Base-by-base conservation (phyloP, 2,329 filamentous ascomycete species). In the Colletotrichum noveboracense region DNA sequence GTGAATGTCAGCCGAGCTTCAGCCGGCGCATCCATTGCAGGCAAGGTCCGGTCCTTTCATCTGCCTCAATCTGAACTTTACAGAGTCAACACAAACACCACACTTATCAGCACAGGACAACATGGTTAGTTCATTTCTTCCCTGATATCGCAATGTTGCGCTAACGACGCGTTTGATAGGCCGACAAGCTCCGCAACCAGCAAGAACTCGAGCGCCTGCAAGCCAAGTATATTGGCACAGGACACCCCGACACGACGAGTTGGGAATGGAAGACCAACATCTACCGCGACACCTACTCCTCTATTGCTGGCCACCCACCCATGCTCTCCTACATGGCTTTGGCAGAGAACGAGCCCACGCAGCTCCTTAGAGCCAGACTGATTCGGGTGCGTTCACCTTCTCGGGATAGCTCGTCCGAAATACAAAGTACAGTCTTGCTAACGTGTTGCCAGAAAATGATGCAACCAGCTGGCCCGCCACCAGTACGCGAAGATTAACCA, bases 241-340 rank as follows among this genome's bases (percentile, higher is more conserved):
- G 97, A 28, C 96, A 98, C 85, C 95, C 96, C 58, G 97, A 99
- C 87, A 98, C 96, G 16, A 98, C 96, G 30, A 97, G 95, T 85
- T 97, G 97, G 93, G 97, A 99, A 87, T 99, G 96, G 96, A 94
- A 94, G 66, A 96, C 94, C 76, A 99, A 98, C 87, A 96, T 98
- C 83, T 92, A 96, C 83, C 96, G 97, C 84, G 97, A 99, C 88
- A 97, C 94, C 26, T 96, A 96, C 83, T 92, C 96, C 24, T 96
- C 93, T 77, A 96, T 98, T 81, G 91, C 97, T 78, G 97, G 97
- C 24, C 97, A 99, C 83, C 94, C 96, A 18, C 94, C 96, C 9
- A 89, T 98, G 76, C 89, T 98, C 18, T 92, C 94, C 52, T 98
- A 98, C 85, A 96, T 98, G 89, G 91, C 94, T 21, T 92, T 98